Base-by-base conservation (phyloP, 164 flowering plant species). In the Berberis vulgaris region DNA sequence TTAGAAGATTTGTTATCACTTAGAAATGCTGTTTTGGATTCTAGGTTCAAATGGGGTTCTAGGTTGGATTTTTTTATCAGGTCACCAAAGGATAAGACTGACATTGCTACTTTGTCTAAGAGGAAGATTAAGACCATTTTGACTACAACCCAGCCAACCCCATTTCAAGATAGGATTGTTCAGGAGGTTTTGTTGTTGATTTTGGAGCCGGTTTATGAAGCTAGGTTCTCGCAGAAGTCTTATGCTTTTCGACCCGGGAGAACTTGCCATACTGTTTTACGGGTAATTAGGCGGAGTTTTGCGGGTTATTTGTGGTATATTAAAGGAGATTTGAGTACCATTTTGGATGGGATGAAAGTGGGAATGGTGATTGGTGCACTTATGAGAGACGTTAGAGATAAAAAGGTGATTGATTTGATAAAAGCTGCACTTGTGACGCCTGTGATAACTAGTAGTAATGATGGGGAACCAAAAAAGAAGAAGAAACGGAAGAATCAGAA, bases 291-390 rank as follows among this genome's bases (percentile, higher is more conserved):
- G 77, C 76, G 93, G 77, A 86, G 68, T 65, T 94, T 90, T 74
- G 95, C 98, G 0, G 97, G 97, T n/a, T 91, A 94, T 66, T 72
- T 93, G 69, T 91, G 97, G 98, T 93, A 93, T 70, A 71, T 93
- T n/a, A 90, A 83, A 57, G 97, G 96, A 13, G 98, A 93, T 73
- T 69, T 93, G 79, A 91, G 98, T 65, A 80, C 93, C 0, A 61
- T 94, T 41, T 74, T 93, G 74, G 98, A 93, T 81, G 97, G 96
- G 39, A 76, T 88, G 86, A 87, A 88, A 69, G 89, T 86, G 45
- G 94, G 97, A 9, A 73, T 87, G 81, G 91, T 93, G 64, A 83
- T 90, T 2, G 77, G 75, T 75, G 86, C 97, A 61, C 65, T 93
- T 41, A 79, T 93, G 88, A 82, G 98, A 73, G 96, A 90, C 84